Percentiles rank a stretch among this genome's conserved stretches.
These are phyloP conservation scores for Candida albicans DNA, from an alignment of 1,139 yeast species.

Conservation along the genomic window DNA sequence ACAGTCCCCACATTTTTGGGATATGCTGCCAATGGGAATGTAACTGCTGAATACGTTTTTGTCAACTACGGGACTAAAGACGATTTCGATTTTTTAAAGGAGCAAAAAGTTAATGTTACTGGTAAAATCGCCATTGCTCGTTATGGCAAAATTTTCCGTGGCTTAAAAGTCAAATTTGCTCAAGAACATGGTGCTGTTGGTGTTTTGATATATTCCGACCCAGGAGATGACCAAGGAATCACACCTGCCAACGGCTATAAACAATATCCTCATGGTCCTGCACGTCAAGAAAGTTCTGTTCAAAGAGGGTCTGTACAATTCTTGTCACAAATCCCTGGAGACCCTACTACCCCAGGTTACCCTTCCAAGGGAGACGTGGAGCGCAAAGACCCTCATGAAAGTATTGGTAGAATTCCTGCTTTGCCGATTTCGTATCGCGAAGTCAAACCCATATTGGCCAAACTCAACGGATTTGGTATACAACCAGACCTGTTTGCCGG, in stretches of 20 bases:
- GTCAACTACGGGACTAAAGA: slow-evolving; percentile 42
- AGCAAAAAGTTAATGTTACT: slow-evolving; percentile 35
- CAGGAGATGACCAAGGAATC: slow-evolving; percentile 45
- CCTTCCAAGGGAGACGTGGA: slow-evolving; percentile 61
- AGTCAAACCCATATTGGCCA: slow-evolving; percentile 43
- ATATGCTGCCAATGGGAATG: slow-evolving; percentile 50
- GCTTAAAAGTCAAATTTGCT: slow-evolving; percentile 49
- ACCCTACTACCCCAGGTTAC: slow-evolving; percentile 86
- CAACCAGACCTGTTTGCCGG: slow-evolving; percentile 38
- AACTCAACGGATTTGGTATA: slow-evolving; percentile 44
- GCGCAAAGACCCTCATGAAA: slow-evolving; percentile 40
- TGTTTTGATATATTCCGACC: slow-evolving; percentile 44
- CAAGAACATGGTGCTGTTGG: slow-evolving; percentile 50
- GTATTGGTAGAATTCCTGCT: slow-evolving; percentile 48
- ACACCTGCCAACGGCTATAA: slow-evolving; percentile 46
- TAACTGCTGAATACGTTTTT: slow-evolving; percentile 45
- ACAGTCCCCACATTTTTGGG: slow-evolving; percentile 46
- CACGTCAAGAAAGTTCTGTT: slow-evolving; percentile 53
- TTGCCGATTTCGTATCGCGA: slow-evolving; percentile 50
- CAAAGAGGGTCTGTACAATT: slow-evolving; percentile 86
- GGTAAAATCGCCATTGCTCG: slow-evolving; percentile 46
- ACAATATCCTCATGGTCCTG: slow-evolving; percentile 48
- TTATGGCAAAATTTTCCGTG: slow-evolving; percentile 44
- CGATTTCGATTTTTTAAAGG: slow-evolving; percentile 36
- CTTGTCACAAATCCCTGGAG: slow-evolving; percentile 77